phyloP scores from a whole-genome alignment of 2,329 filamentous ascomycete species.

The Xylariaceae sp. region DNA sequence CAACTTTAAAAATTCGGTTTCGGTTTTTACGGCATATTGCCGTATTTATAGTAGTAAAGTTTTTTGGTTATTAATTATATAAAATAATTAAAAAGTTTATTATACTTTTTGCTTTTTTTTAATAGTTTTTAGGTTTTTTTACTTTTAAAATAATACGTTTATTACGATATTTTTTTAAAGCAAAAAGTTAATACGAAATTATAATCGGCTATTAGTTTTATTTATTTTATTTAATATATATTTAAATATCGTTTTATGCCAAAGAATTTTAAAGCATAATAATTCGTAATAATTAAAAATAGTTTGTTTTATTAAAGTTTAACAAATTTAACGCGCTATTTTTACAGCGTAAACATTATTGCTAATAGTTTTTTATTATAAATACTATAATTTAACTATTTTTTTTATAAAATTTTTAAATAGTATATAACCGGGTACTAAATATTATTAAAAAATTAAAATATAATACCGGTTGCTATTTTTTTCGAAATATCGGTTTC shows the following conservation, averaged over 20 bases:
- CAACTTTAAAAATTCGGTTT: background rate
- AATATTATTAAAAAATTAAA: background rate
- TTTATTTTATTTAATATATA: background rate
- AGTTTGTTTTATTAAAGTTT: background rate
- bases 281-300: background rate
- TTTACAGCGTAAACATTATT: background rate
- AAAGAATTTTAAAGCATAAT: background rate
- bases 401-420: slow-evolving; percentile 1
- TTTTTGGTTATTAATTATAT: background rate
- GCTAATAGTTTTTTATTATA: slow-evolving; percentile 2
- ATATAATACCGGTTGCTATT: background rate
- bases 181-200: background rate
- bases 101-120: background rate
- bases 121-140: background rate
- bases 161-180: background rate
- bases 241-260: background rate
- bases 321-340: background rate
- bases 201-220: background rate
- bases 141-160: background rate
- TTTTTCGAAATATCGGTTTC: background rate
- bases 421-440: background rate
- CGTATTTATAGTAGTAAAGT: background rate
- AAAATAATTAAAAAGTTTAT: background rate
- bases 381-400: background rate
- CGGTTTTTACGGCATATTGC: background rate